A percentile compares a stretch with the other conserved stretches of the same genome.
These are phyloP conservation scores for Apostasia ramifera DNA, from an alignment of 106 monocot species.

Conservation along the genomic window DNA sequence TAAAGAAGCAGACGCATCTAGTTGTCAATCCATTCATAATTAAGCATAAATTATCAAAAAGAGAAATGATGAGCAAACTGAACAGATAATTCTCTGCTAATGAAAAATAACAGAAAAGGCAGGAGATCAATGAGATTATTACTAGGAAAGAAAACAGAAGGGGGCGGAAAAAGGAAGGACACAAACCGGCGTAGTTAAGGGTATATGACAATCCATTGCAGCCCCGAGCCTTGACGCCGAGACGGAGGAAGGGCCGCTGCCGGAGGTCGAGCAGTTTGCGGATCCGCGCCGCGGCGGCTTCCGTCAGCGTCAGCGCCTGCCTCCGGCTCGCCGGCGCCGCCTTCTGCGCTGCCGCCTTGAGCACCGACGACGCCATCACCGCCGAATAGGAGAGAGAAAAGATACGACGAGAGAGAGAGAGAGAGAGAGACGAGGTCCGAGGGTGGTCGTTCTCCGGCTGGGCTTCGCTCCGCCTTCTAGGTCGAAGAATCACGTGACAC, in stretches of 20 bases:
- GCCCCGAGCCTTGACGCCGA: conserved; percentile 88
- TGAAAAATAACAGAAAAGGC: too few relatives aligned
- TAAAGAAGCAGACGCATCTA: too few relatives aligned
- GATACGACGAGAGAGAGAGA: too few relatives aligned
- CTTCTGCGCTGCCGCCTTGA: conserved; percentile 47
- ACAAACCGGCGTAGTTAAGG: conserved; percentile 83
- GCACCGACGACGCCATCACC: conserved; percentile 48
- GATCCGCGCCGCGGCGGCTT: conserved; percentile 68
- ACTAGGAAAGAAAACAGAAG: background rate
- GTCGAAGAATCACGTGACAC: too few relatives aligned
- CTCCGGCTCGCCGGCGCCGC: conserved; percentile 40
- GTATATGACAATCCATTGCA: conserved; percentile 95
- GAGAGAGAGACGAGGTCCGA: too few relatives aligned
- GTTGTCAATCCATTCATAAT: too few relatives aligned
- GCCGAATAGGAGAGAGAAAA: background rate
- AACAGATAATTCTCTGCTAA: too few relatives aligned
- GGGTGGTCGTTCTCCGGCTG: too few relatives aligned
- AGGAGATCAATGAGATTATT: too few relatives aligned
- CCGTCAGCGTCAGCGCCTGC: conserved; percentile 73
- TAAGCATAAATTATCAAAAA: too few relatives aligned
- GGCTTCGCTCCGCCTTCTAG: too few relatives aligned
- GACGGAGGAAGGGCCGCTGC: conserved; percentile 62
- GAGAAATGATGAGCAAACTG: too few relatives aligned
- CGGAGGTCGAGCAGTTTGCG: conserved; percentile 67
- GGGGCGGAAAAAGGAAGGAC: background rate